phyloP scores from a whole-genome alignment of 2,329 filamentous ascomycete genomes.

The Furcasterigmium furcatum region DNA sequence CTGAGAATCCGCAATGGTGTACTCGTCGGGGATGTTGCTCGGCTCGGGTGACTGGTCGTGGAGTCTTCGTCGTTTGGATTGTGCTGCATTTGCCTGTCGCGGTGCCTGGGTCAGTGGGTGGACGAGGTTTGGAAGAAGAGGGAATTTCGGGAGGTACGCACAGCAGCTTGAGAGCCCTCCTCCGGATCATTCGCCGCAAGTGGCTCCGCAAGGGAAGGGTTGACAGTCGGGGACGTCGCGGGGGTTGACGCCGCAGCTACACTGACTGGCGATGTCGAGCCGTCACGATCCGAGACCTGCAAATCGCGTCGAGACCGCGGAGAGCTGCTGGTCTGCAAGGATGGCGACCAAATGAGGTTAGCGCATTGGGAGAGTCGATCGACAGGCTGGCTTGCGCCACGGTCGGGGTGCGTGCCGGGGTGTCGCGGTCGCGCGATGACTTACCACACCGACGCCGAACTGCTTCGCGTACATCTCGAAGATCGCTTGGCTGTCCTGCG shows the following conservation, averaged over 20 bases:
- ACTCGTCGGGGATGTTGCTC: too few relatives aligned
- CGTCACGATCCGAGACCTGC: background rate
- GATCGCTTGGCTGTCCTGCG: constrained; percentile 42
- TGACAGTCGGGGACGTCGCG: background rate
- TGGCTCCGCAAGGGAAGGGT: background rate
- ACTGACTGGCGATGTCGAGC: constrained; percentile 1
- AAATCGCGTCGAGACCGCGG: constrained; percentile 6
- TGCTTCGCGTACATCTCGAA: constrained; percentile 31
- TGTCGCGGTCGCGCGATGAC: constrained; percentile 16
- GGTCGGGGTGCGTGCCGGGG: constrained; percentile 7
- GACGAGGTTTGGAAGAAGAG: too few relatives aligned
- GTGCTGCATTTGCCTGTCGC: too few relatives aligned
- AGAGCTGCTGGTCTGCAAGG: constrained; percentile 11
- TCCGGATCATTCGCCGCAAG: background rate
- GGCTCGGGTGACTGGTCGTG: too few relatives aligned
- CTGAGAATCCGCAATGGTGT: too few relatives aligned
- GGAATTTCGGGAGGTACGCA: too few relatives aligned
- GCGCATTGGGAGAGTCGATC: background rate
- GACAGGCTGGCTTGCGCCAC: constrained; percentile 6
- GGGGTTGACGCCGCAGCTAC: background rate
- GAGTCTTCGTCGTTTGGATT: too few relatives aligned
- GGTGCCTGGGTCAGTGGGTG: too few relatives aligned
- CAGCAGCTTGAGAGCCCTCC: too few relatives aligned
- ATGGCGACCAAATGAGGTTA: constrained; percentile 1
- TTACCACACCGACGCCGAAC: constrained; percentile 35